Base-by-base conservation (phyloP, 306 rosid species). In the Gastrolobium villosum region DNA sequence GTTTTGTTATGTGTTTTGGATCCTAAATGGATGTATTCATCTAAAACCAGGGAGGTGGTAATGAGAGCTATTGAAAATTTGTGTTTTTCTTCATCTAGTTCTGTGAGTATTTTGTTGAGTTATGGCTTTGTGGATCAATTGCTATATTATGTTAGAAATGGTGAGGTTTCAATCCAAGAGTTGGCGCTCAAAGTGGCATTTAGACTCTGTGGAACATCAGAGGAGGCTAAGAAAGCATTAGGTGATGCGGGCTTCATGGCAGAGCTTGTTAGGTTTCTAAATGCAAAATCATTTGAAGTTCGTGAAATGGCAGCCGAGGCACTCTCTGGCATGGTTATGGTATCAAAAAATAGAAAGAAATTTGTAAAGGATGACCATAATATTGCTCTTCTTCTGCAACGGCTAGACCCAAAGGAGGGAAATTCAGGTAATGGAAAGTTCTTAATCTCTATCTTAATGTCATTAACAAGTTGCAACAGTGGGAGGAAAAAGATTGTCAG, bases 251-350 rank as follows among this genome's bases (percentile, higher is more conserved):
- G 92, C 10, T 87, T 94, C 81, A 90, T 94, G 96, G 77, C 87
- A 5, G 98, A 91, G 82, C 88, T 94, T 70, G 88, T 91, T 3
- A 94, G 87, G 76, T 87, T 91, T 79, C 93, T 94, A 3, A 84
- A 81, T 78, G 92, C 92, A 3, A 91, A 90, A 72, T 94, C 98
- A 2, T 88, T 83, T 39, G 97, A 90, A 37, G 95, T 91, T 79
- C 80, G 98, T 3, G 97, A 91, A 83, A 86, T 89, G 92, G 96
- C 98, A 28, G 90, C 92, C 0, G 97, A 86, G 83, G 90, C 93
- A 26, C 90, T 94, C 14, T 83, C 92, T 11, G 80, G 78, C 43
- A 68, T 94, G 93, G 91, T 94, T 57, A 80, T 79, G 80, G 85
- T 90, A 72, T 79, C 98, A 4, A 94, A 79, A 75, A 91, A 94